Evolutionary conservation across 441 rosid species (phyloP).

Genomic region (Arabidopsis lyrata): DNA sequence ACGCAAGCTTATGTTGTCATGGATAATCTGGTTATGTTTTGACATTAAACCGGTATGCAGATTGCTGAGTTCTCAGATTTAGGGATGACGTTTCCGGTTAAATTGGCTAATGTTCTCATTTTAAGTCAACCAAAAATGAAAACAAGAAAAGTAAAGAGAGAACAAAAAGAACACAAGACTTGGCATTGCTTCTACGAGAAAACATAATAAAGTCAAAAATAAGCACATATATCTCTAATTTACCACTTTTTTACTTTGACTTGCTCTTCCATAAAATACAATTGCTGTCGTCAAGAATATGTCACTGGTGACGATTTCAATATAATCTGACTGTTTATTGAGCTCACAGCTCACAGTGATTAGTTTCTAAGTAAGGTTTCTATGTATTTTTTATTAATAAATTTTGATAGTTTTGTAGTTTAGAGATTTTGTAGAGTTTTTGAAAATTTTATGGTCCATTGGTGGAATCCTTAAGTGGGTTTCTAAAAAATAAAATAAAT

Average conservation of each 20-base stretch:
- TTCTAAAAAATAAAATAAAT: no score
- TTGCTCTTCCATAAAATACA: slow-evolving; percentile 6
- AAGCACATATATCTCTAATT: slow-evolving; percentile 5
- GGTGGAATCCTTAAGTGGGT: no score
- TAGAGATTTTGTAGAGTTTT: no score
- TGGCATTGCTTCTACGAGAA: slow-evolving; percentile 2
- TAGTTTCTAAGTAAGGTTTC: no score
- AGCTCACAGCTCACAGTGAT: no score
- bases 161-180: slow-evolving; percentile 23
- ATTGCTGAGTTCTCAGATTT: not conserved
- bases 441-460: no score
- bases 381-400: no score
- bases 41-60: slow-evolving; percentile 9
- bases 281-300: slow-evolving; percentile 4
- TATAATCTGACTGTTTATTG: not conserved
- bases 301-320: slow-evolving; percentile 35
- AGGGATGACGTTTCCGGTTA: not conserved
- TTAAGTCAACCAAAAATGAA: slow-evolving; percentile 11
- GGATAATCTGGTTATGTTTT: slow-evolving; percentile 19
- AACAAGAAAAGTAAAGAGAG: not conserved
- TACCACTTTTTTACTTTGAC: slow-evolving; percentile 33
- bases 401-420: no score
- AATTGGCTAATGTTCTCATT: slow-evolving; percentile 14
- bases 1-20: slow-evolving; percentile 20
- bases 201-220: slow-evolving; percentile 29